Percentiles rank a stretch among this genome's conserved stretches.
phyloP scores from a whole-genome alignment of 139 green algal genomes.

The Auxenochlorella pyrenoidosa region DNA sequence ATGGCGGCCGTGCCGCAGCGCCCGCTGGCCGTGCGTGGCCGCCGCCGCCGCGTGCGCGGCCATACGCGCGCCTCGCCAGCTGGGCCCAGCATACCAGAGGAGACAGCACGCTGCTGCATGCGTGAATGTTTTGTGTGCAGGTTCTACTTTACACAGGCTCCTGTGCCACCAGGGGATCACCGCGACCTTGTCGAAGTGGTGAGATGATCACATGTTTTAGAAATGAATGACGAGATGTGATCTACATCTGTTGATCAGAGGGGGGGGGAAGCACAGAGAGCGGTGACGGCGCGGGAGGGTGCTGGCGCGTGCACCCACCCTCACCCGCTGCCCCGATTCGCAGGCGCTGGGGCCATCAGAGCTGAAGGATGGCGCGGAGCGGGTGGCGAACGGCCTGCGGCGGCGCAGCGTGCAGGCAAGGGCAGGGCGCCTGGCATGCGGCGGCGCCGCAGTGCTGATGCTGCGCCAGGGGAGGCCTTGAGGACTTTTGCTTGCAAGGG shows the following conservation, averaged over 20 bases:
- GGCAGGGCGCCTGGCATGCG: neutral
- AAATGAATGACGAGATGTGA: neutral
- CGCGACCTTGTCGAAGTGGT: constrained; percentile 34
- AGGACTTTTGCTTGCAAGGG: too few species aligned
- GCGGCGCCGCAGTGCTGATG: neutral
- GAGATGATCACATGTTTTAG: neutral
- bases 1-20: too few species aligned
- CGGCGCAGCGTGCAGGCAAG: constrained; percentile 32
- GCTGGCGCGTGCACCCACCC: too few species aligned
- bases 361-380: constrained; percentile 1
- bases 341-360: constrained; percentile 29
- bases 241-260: too few species aligned
- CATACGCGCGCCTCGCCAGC: too few species aligned
- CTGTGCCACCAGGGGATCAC: constrained; percentile 9
- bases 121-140: neutral
- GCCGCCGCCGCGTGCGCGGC: too few species aligned
- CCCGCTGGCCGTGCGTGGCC: too few species aligned
- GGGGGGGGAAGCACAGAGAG: too few species aligned
- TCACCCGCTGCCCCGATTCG: too few species aligned
- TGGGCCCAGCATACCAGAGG: too few species aligned
- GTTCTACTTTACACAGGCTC: constrained; percentile 30
- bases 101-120: too few species aligned
- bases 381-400: neutral
- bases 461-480: neutral
- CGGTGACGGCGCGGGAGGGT: too few species aligned